phyloP scores from a whole-genome alignment of 2,329 filamentous ascomycete species.

The Colletotrichum sp. region DNA sequence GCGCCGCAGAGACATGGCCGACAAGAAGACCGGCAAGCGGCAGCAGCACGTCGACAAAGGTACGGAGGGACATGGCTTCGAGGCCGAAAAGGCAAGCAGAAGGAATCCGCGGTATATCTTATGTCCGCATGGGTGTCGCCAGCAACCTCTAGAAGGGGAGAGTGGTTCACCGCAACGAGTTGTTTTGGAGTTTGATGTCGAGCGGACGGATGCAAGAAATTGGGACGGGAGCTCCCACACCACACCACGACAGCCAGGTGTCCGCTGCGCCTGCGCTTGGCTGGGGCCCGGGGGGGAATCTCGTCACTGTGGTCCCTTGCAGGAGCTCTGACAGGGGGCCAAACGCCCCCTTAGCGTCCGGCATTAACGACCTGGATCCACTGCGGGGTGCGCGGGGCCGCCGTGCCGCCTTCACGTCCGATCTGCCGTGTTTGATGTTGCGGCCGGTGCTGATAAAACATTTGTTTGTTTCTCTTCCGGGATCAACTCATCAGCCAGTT shows the following conservation, averaged over 20 bases:
- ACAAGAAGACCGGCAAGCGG: conserved; percentile 20
- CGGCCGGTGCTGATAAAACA: background rate
- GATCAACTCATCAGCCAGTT: background rate
- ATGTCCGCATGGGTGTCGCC: background rate
- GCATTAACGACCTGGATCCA: background rate
- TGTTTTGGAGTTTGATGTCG: background rate
- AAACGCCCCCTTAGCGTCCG: background rate
- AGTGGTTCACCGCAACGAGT: background rate
- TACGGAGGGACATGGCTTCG: conserved; percentile 9
- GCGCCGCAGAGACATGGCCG: conserved; percentile 18
- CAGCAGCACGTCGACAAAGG: conserved; percentile 18
- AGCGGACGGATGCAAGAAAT: background rate
- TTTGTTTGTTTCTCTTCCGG: background rate
- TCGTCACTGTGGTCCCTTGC: conserved; percentile 19
- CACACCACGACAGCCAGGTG: conserved; percentile 10
- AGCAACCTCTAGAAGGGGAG: background rate
- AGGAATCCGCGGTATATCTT: background rate
- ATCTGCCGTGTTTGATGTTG: background rate
- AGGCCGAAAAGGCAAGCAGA: background rate
- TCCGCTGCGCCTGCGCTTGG: background rate
- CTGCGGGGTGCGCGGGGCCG: conserved; percentile 10
- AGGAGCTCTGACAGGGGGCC: conserved; percentile 14
- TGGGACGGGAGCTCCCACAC: background rate
- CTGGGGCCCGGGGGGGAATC: background rate
- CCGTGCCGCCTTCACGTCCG: background rate